Conservation (phyloP, 1,284 basidiomycete species). For the Thecaphora frezii region DNA sequence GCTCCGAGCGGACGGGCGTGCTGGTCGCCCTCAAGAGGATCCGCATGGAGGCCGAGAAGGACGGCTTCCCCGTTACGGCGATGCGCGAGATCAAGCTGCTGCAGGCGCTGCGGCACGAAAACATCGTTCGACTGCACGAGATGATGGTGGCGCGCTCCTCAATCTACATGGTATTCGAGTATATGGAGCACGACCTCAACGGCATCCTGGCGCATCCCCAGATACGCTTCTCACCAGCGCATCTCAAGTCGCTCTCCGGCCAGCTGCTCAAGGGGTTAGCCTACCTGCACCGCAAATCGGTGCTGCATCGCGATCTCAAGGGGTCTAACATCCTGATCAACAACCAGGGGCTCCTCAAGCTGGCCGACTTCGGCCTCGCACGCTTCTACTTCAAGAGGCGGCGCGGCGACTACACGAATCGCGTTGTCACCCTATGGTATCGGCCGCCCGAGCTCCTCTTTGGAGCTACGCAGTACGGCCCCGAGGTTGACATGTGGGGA, state of each 20-base stretch:
- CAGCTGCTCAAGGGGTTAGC: constrained; percentile 92
- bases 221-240: constrained; percentile 76
- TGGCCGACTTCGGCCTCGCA: constrained; percentile 97
- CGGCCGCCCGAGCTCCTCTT: constrained; percentile 92
- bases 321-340: constrained; percentile 97
- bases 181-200: constrained; percentile 98
- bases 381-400: constrained; percentile 90
- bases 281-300: constrained; percentile 90
- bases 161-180: constrained; percentile 99
- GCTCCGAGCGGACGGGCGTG: constrained; percentile 72
- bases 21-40: constrained; percentile 94
- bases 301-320: constrained; percentile 97
- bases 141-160: constrained; percentile 91
- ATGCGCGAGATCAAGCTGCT: constrained; percentile 98
- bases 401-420: constrained; percentile 91
- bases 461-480: constrained; percentile 93
- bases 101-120: constrained; percentile 84
- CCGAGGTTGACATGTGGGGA: constrained; percentile 99
- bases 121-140: constrained; percentile 86
- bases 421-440: constrained; percentile 99
- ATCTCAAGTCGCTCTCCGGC: constrained; percentile 89
- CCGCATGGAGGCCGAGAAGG: constrained; percentile 94
- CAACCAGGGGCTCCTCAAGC: constrained; percentile 86
- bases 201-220: constrained; percentile 89
- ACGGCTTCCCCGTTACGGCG: constrained; percentile 97